These are phyloP conservation scores for Penicillium sp. DNA, from an alignment of 2,329 filamentous ascomycete genomes.

Conservation along the genomic window DNA sequence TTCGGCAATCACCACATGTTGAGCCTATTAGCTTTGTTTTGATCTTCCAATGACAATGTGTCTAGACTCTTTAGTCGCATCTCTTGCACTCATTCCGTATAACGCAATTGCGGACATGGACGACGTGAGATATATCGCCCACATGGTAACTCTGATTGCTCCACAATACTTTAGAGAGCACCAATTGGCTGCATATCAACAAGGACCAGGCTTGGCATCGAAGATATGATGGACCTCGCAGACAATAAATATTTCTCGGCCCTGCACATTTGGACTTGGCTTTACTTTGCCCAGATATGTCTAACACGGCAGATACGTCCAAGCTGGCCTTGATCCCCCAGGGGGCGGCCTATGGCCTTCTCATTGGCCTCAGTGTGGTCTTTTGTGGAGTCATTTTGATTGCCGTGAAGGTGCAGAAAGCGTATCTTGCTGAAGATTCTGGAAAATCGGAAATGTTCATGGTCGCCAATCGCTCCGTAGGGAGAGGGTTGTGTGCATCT, in stretches of 20 bases:
- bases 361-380: slow-evolving; percentile 50
- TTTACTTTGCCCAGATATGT: slow-evolving; percentile 12
- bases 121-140: slow-evolving; percentile 10
- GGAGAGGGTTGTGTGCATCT: slow-evolving; percentile 39
- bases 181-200: neutral
- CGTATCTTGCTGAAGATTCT: slow-evolving; percentile 33
- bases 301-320: slow-evolving; percentile 20
- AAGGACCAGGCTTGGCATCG: neutral
- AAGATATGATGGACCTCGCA: neutral
- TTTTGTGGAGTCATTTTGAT: slow-evolving; percentile 51
- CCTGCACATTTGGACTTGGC: slow-evolving; percentile 4
- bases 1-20: neutral
- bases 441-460: slow-evolving; percentile 47
- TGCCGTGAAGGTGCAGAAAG: slow-evolving; percentile 48
- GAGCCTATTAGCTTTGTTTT: neutral
- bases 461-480: slow-evolving; percentile 41
- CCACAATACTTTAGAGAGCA: neutral
- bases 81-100: neutral
- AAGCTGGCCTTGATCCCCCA: slow-evolving; percentile 30
- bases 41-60: neutral
- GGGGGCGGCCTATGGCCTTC: slow-evolving; percentile 46
- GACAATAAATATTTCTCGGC: slow-evolving; percentile 12
- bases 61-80: no score
- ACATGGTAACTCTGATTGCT: slow-evolving; percentile 4
- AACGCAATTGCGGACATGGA: slow-evolving; percentile 13